These are phyloP conservation scores for Candida albicans DNA, from an alignment of 1,139 yeast genomes.

Conservation along the genomic window DNA sequence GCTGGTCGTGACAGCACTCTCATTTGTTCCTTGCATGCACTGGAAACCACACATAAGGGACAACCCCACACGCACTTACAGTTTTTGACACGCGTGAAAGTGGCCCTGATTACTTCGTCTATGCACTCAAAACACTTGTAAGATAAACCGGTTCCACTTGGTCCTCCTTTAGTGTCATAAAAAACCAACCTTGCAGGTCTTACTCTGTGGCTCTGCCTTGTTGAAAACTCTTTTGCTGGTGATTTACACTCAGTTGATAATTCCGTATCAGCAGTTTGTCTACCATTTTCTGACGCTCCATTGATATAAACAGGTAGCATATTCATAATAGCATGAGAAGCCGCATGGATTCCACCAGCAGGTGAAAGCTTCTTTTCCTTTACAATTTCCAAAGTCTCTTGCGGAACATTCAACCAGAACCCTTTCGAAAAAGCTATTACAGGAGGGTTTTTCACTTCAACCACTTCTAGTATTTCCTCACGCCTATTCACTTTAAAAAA, in stretches of 20 bases:
- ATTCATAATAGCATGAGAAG: constrained; percentile 85
- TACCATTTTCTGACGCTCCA: constrained; percentile 36
- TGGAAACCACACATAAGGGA: constrained; percentile 79
- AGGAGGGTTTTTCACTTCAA: constrained; percentile 91
- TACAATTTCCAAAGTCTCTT: constrained; percentile 56
- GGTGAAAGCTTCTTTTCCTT: constrained; percentile 57
- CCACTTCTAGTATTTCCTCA: constrained; percentile 82
- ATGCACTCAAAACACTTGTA: constrained; percentile 77
- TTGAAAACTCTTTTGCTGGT: constrained; percentile 90
- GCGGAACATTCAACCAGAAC: constrained; percentile 87
- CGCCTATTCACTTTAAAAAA: constrained; percentile 81
- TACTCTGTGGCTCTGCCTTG: constrained; percentile 61
- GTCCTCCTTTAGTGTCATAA: constrained; percentile 80
- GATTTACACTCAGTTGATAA: constrained; percentile 93
- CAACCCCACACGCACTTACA: constrained; percentile 90
- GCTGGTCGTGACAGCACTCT: constrained; percentile 87
- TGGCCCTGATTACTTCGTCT: constrained; percentile 59
- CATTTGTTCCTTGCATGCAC: constrained; percentile 77
- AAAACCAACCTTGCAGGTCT: constrained; percentile 87
- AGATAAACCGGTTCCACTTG: constrained; percentile 74
- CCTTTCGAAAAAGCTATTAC: constrained; percentile 70
- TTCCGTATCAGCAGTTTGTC: constrained; percentile 48
- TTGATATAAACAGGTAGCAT: constrained; percentile 60
- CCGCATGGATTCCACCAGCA: constrained; percentile 96
- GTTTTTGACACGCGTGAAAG: constrained; percentile 55